phyloP scores from a whole-genome alignment of 106 monocot species.

The Vanilla planifolia region DNA sequence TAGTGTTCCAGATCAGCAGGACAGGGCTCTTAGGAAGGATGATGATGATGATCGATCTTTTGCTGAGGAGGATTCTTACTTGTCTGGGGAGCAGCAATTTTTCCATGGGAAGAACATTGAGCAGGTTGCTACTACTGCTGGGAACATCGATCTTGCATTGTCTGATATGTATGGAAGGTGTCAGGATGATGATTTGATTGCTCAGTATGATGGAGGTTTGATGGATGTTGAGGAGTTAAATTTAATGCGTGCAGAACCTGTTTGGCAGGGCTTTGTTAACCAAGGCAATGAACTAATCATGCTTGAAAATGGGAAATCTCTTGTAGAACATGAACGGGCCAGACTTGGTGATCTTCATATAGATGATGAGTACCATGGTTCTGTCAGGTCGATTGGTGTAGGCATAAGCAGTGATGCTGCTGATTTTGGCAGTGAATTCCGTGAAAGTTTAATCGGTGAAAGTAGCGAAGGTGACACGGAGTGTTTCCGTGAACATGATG shows the following conservation, averaged over 20 bases:
- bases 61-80: constrained; percentile 86
- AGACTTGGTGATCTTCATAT: constrained; percentile 48
- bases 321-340: constrained; percentile 31
- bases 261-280: constrained; percentile 93
- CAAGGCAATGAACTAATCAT: constrained; percentile 56
- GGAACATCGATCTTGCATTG: constrained; percentile 25
- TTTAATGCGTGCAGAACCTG: constrained; percentile 77
- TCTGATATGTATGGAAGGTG: constrained; percentile 31
- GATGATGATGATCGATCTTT: constrained; percentile 89
- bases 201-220: constrained; percentile 78
- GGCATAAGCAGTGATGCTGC: constrained; percentile 92
- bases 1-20: constrained; percentile 53
- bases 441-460: constrained; percentile 77
- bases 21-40: constrained; percentile 46
- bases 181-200: constrained; percentile 57
- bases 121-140: constrained; percentile 31
- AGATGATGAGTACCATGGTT: constrained; percentile 85
- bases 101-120: constrained; percentile 47
- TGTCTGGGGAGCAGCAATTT: constrained; percentile 82
- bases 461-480: constrained; percentile 84
- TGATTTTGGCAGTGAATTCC: constrained; percentile 86
- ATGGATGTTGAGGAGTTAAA: constrained; percentile 81
- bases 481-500: constrained; percentile 59
- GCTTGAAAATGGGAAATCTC: constrained; percentile 53
- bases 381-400: constrained; percentile 94